Evolutionary conservation across 768 basidiomycete species (phyloP).

Genomic region (Hypsizygus marmoreus): DNA sequence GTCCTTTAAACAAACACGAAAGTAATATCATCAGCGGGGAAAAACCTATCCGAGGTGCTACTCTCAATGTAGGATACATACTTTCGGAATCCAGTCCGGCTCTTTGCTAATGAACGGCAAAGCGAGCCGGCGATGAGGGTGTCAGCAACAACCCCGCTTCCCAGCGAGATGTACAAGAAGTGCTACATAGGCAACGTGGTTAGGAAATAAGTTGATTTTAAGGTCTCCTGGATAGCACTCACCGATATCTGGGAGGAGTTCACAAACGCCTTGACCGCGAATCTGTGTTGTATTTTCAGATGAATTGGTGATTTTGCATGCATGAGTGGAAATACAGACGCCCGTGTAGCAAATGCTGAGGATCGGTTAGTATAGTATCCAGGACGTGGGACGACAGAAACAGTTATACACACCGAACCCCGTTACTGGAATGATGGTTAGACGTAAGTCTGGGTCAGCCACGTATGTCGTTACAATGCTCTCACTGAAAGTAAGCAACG

Average conservation of each 20-base stretch:
- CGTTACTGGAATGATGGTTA: slow-evolving; percentile 9
- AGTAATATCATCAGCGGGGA: neutral
- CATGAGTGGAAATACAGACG: slow-evolving; percentile 20
- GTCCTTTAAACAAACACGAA: slow-evolving; percentile 31
- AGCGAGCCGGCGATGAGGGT: slow-evolving; percentile 37
- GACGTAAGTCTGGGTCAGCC: neutral
- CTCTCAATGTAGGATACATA: slow-evolving; percentile 15
- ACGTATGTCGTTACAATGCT: no score
- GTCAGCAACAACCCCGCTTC: slow-evolving; percentile 41
- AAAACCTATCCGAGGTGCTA: no score
- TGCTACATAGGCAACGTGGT: slow-evolving; percentile 18
- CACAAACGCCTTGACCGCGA: slow-evolving; percentile 23
- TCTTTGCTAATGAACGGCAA: slow-evolving; percentile 32
- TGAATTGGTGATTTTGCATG: neutral
- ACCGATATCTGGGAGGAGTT: slow-evolving; percentile 30
- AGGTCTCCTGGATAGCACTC: slow-evolving; percentile 3
- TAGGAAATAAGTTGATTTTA: neutral
- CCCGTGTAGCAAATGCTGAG: slow-evolving; percentile 29
- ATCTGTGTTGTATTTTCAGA: slow-evolving; percentile 14
- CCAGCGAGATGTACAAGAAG: slow-evolving; percentile 32
- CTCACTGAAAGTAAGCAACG: slow-evolving; percentile 20
- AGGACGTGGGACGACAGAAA: neutral
- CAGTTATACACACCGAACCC: slow-evolving; percentile 16
- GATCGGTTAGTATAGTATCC: neutral
- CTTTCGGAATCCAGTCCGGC: slow-evolving; percentile 30